A percentile compares a stretch with the other conserved stretches of the same genome.
Evolutionary conservation across 352 stramenopile species (phyloP).

Genomic region (Phytophthora lateralis): DNA sequence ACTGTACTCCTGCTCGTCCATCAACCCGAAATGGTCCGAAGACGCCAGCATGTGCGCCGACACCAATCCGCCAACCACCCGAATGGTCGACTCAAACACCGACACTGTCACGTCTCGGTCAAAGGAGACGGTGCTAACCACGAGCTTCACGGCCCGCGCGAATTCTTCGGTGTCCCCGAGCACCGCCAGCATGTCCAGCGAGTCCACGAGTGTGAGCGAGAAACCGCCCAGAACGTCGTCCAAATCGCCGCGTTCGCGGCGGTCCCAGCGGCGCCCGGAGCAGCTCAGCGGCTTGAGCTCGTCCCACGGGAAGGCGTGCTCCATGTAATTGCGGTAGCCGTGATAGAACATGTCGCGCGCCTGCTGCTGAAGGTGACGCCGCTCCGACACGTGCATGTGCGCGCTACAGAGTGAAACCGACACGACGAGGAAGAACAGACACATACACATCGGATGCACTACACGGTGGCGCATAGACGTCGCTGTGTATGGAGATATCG

Average conservation of each 20-base stretch:
- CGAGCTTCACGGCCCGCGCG: conserved; percentile 62
- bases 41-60: conserved; percentile 90
- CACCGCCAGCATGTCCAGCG: conserved; percentile 89
- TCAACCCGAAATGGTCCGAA: conserved; percentile 51
- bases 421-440: conserved; percentile 24
- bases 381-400: conserved; percentile 76
- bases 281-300: conserved; percentile 89
- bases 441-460: conserved; percentile 16
- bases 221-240: conserved; percentile 87
- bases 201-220: conserved; percentile 88
- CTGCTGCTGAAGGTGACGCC: conserved; percentile 67
- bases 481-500: conserved; percentile 10
- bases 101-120: conserved; percentile 91
- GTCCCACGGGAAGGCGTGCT: conserved; percentile 87
- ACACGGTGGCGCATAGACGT: background rate
- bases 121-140: conserved; percentile 69
- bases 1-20: conserved; percentile 85
- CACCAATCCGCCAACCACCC: conserved; percentile 90
- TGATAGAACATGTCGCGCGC: conserved; percentile 91
- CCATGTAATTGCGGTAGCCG: conserved; percentile 88
- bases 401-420: conserved; percentile 23
- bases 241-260: conserved; percentile 78
- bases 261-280: conserved; percentile 77
- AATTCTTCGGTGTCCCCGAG: conserved; percentile 87
- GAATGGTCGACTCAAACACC: conserved; percentile 94